Evolutionary conservation across 2,329 filamentous ascomycete genomes (phyloP).

Genomic region (Phaeomoniella chlamydospora): DNA sequence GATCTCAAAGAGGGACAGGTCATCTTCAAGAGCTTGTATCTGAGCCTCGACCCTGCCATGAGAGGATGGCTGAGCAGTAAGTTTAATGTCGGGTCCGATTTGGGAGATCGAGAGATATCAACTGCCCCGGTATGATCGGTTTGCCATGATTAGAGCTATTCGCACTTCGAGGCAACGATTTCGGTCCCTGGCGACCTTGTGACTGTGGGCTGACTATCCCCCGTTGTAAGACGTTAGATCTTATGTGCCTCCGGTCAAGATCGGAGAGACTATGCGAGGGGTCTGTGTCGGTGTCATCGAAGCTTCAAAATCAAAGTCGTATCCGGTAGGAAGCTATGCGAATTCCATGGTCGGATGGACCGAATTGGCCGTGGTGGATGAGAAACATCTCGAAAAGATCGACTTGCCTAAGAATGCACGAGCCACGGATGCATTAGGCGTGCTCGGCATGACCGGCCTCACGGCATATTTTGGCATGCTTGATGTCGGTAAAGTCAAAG

Average conservation of each 20-base stretch:
- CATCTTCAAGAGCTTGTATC: constrained; percentile 44
- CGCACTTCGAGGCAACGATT: no score
- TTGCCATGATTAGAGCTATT: no score
- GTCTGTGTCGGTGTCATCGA: constrained; percentile 44
- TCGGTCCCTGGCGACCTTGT: no score
- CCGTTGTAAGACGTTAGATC: constrained; percentile 29
- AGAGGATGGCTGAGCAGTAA: constrained; percentile 48
- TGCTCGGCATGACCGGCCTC: constrained; percentile 44
- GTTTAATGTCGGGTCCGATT: no score
- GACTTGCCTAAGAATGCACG: constrained; percentile 30
- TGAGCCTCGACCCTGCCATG: constrained; percentile 65
- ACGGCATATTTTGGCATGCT: constrained; percentile 66
- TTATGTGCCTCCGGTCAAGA: constrained; percentile 54
- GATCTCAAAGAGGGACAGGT: constrained; percentile 48
- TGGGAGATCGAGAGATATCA: no score
- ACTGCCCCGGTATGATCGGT: no score
- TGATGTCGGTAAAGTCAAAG: constrained; percentile 51
- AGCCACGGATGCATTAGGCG: constrained; percentile 46
- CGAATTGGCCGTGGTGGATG: constrained; percentile 45
- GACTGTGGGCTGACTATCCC: neutral
- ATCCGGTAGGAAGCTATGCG: constrained; percentile 45
- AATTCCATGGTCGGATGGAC: constrained; percentile 46
- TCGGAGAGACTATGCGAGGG: constrained; percentile 57
- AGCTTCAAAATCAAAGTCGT: constrained; percentile 41
- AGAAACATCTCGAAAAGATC: constrained; percentile 32